Percentiles rank a stretch among this genome's conserved stretches.
Evolutionary conservation across 768 basidiomycete genomes (phyloP).

Genomic region (Gymnopilus junonius): DNA sequence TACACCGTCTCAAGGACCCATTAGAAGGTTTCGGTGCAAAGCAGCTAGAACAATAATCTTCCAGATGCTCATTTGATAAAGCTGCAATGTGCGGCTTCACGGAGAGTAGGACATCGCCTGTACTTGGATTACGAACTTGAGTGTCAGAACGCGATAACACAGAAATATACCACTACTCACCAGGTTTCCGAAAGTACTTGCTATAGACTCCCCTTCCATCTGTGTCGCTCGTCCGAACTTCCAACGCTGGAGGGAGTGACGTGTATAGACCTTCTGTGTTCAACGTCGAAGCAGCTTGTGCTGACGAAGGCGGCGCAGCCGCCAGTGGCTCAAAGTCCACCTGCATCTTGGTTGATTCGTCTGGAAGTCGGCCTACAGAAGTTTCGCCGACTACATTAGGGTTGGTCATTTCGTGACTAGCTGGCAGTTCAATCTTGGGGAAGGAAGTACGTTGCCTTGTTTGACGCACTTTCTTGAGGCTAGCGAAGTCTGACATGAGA

Average conservation of each 20-base stretch:
- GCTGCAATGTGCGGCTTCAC: slow-evolving; percentile 63
- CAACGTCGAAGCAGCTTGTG: not conserved
- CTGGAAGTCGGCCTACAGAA: not conserved
- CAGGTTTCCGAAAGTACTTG: slow-evolving; percentile 20
- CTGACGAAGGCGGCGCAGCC: not conserved
- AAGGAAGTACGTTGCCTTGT: slow-evolving; percentile 6
- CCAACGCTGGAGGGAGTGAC: slow-evolving; percentile 25
- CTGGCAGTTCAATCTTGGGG: not conserved
- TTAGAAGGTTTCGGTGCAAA: slow-evolving; percentile 37
- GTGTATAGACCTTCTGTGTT: slow-evolving; percentile 13
- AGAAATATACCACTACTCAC: slow-evolving; percentile 13
- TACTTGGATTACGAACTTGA: slow-evolving; percentile 9
- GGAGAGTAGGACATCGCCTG: slow-evolving; percentile 66
- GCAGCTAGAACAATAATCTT: slow-evolving; percentile 74
- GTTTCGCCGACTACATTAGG: not conserved
- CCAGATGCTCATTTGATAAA: slow-evolving; percentile 66
- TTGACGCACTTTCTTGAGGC: slow-evolving; percentile 9
- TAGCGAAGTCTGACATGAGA: slow-evolving; percentile 9
- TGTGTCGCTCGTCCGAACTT: slow-evolving; percentile 16
- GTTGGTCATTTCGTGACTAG: not conserved
- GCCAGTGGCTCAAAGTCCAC: not conserved
- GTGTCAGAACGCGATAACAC: not conserved
- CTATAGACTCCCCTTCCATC: slow-evolving; percentile 31
- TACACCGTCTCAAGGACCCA: slow-evolving; percentile 65
- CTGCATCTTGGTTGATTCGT: not conserved